These are phyloP conservation scores for Cordyceps cicadae DNA, from an alignment of 2,329 filamentous ascomycete species.

Conservation along the genomic window DNA sequence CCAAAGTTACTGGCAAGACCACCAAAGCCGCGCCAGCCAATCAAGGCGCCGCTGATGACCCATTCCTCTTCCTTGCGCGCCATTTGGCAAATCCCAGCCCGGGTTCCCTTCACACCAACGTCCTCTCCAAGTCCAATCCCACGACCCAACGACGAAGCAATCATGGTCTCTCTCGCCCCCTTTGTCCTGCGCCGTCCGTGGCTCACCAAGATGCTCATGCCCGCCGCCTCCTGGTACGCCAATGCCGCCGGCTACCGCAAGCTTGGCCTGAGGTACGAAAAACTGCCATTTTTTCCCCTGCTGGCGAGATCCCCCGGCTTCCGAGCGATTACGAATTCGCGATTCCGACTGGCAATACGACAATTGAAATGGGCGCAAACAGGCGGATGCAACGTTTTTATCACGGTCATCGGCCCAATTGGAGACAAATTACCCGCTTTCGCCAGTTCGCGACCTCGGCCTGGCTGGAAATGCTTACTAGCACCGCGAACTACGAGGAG, in stretches of 20 bases:
- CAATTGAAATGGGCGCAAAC: not conserved
- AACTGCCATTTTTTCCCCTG: not conserved
- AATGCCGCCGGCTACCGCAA: slow-evolving; percentile 87
- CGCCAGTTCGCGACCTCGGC: not conserved
- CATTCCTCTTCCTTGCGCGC: slow-evolving; percentile 14
- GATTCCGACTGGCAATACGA: not conserved
- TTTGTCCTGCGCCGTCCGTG: slow-evolving; percentile 79
- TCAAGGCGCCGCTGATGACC: slow-evolving; percentile 17
- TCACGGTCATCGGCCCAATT: not conserved
- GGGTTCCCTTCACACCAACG: slow-evolving; percentile 1
- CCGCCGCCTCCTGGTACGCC: slow-evolving; percentile 80
- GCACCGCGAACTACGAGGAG: not conserved
- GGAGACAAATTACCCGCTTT: not conserved
- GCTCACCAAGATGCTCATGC: slow-evolving; percentile 68
- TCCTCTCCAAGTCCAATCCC: not conserved
- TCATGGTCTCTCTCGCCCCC: slow-evolving; percentile 65
- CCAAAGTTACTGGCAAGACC: not conserved
- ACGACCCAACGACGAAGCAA: slow-evolving; percentile 27
- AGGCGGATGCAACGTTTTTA: too few species aligned
- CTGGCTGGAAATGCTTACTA: not conserved
- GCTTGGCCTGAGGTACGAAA: slow-evolving; percentile 73
- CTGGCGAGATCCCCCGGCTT: not conserved
- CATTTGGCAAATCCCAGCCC: slow-evolving; percentile 15
- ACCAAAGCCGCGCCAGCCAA: slow-evolving; percentile 23
- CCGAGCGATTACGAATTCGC: not conserved